Evolutionary conservation across 2,329 filamentous ascomycete genomes (phyloP).

Genomic region (Claviceps africana): DNA sequence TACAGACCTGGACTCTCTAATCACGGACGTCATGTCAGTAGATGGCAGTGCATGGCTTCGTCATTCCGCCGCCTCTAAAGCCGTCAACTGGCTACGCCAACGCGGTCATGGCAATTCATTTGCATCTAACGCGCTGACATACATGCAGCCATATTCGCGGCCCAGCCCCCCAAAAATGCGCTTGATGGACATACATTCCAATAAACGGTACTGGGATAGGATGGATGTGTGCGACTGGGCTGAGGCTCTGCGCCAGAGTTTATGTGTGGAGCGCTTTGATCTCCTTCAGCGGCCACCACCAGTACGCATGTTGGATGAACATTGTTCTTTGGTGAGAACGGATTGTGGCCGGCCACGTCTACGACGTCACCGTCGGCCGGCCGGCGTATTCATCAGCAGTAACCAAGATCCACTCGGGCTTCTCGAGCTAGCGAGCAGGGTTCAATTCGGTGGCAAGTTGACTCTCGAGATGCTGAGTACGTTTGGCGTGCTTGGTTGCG

Average conservation of each 20-base stretch:
- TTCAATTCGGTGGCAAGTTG: slow-evolving; percentile 51
- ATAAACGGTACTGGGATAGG: slow-evolving; percentile 15
- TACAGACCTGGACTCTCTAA: slow-evolving; percentile 58
- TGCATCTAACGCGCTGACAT: slow-evolving; percentile 4
- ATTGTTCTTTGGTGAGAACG: slow-evolving; percentile 6
- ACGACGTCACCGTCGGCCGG: background rate
- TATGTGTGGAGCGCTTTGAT: slow-evolving; percentile 18
- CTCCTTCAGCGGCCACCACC: slow-evolving; percentile 3
- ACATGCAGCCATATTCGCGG: background rate
- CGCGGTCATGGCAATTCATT: slow-evolving; percentile 6
- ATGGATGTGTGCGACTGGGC: slow-evolving; percentile 25
- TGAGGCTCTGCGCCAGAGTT: slow-evolving; percentile 21
- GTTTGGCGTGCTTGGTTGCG: slow-evolving; percentile 57
- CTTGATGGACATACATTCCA: background rate
- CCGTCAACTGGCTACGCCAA: slow-evolving; percentile 51
- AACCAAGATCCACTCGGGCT: slow-evolving; percentile 69
- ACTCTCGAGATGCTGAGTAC: slow-evolving; percentile 62
- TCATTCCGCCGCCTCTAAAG: slow-evolving; percentile 70
- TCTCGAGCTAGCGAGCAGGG: slow-evolving; percentile 50
- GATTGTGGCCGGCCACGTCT: background rate
- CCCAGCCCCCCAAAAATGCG: too few species aligned
- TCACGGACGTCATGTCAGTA: slow-evolving; percentile 62
- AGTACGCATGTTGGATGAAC: background rate
- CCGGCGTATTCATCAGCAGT: background rate
- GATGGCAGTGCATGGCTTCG: slow-evolving; percentile 71